Evolutionary conservation across 176 grass and related monocot genomes (phyloP).

Genomic region (Bromus sterilis): DNA sequence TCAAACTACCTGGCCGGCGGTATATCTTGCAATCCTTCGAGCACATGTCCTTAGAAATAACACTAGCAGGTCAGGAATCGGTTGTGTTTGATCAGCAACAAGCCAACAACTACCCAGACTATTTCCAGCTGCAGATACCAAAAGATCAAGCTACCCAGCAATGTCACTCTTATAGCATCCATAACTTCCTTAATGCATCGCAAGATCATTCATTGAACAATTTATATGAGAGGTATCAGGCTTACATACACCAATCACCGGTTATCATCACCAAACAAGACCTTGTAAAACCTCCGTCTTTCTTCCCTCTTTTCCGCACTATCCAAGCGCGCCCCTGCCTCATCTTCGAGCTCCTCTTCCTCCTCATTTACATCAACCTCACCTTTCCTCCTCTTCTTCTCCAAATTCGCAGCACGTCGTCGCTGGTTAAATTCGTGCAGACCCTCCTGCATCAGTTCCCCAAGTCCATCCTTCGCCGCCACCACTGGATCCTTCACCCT

Average conservation of each 20-base stretch:
- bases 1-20: neutral
- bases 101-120: neutral
- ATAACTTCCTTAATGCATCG: neutral
- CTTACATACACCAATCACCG: constrained; percentile 1
- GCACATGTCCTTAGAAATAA: neutral
- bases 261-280: constrained; percentile 48
- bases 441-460: constrained; percentile 93
- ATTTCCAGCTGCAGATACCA: neutral
- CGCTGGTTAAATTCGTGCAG: constrained; percentile 74
- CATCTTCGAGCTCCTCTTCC: constrained; percentile 22
- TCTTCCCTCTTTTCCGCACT: constrained; percentile 63
- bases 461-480: constrained; percentile 57
- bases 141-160: no score
- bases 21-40: neutral
- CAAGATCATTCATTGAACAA: neutral
- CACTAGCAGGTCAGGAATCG: neutral
- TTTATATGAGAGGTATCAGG: neutral
- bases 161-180: neutral
- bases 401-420: constrained; percentile 42
- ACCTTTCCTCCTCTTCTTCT: constrained; percentile 73
- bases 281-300: constrained; percentile 71
- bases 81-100: neutral
- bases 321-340: constrained; percentile 20
- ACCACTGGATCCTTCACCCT: constrained; percentile 72
- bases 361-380: constrained; percentile 58